Conservation (phyloP, 2,329 filamentous ascomycete species). For the Ascochyta fabae region DNA sequence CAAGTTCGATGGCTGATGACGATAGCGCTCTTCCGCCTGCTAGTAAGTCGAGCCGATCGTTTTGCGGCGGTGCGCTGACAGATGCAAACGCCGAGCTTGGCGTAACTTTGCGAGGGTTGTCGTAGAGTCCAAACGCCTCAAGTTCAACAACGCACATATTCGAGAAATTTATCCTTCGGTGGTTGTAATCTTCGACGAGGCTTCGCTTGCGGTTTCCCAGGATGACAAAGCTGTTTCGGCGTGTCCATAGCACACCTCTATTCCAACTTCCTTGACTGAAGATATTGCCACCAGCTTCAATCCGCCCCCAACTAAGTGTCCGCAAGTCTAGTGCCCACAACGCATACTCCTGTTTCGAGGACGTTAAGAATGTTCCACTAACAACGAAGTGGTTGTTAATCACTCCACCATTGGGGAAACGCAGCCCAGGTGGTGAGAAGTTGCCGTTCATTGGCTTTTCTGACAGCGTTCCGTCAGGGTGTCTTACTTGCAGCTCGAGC, state of each 20-base stretch:
- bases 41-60: constrained; percentile 60
- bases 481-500: constrained; percentile 86
- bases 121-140: constrained; percentile 95
- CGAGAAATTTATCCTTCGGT: constrained; percentile 94
- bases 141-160: constrained; percentile 97
- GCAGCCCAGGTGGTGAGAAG: constrained; percentile 87
- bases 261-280: constrained; percentile 99
- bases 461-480: constrained; percentile 79
- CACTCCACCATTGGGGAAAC: constrained; percentile 94
- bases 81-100: constrained; percentile 86
- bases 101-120: constrained; percentile 82
- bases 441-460: constrained; percentile 89
- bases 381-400: constrained; percentile 97
- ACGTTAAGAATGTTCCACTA: constrained; percentile 95
- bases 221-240: constrained; percentile 94
- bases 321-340: constrained; percentile 92
- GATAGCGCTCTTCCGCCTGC: constrained; percentile 79
- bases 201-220: constrained; percentile 92
- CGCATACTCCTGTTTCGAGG: constrained; percentile 97
- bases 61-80: constrained; percentile 72
- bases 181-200: constrained; percentile 97
- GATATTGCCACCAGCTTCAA: constrained; percentile 89
- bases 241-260: constrained; percentile 88
- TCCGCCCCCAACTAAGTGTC: constrained; percentile 90
- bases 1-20: constrained; percentile 81